Conservation (phyloP, 1,284 basidiomycete genomes). For the Cutaneotrichosporon sp. region DNA sequence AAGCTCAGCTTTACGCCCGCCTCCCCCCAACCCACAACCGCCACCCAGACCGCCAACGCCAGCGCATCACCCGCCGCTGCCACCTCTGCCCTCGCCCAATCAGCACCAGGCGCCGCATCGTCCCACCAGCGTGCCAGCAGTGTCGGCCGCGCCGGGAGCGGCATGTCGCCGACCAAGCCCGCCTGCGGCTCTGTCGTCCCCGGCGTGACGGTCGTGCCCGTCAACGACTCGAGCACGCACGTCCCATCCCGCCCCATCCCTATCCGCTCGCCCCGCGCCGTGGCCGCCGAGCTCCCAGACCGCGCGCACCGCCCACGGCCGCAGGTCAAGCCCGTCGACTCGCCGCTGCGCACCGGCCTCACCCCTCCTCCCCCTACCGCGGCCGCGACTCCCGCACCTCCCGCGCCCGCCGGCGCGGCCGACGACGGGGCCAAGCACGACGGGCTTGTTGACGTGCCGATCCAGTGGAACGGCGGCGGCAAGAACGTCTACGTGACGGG, state of each 20-base stretch:
- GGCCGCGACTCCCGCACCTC: slow-evolving; percentile 33
- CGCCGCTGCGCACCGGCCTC: slow-evolving; percentile 24
- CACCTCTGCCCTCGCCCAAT: background rate
- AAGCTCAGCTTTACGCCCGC: slow-evolving; percentile 51
- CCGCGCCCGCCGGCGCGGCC: slow-evolving; percentile 3
- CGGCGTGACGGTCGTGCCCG: slow-evolving; percentile 25
- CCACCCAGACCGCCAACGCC: slow-evolving; percentile 42
- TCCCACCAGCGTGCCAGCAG: slow-evolving; percentile 6
- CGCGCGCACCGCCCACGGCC: slow-evolving; percentile 18
- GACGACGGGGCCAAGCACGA: slow-evolving; percentile 24
- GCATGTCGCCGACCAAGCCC: slow-evolving; percentile 26
- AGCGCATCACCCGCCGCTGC: slow-evolving; percentile 3
- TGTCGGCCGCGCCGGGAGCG: background rate
- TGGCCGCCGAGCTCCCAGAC: slow-evolving; percentile 1
- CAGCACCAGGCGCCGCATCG: background rate
- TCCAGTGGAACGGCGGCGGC: slow-evolving; percentile 55
- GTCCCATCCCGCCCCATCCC: slow-evolving; percentile 27
- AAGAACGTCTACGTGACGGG: slow-evolving; percentile 60
- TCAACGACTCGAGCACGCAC: slow-evolving; percentile 26
- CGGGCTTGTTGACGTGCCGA: slow-evolving; percentile 45
- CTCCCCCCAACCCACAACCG: slow-evolving; percentile 44
- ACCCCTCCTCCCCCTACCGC: slow-evolving; percentile 37
- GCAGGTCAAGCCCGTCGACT: slow-evolving; percentile 23
- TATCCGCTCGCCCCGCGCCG: slow-evolving; percentile 24
- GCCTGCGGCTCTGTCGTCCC: background rate